phyloP scores from a whole-genome alignment of 1,139 yeast species.

The Scheffersomyces segobiensis region DNA sequence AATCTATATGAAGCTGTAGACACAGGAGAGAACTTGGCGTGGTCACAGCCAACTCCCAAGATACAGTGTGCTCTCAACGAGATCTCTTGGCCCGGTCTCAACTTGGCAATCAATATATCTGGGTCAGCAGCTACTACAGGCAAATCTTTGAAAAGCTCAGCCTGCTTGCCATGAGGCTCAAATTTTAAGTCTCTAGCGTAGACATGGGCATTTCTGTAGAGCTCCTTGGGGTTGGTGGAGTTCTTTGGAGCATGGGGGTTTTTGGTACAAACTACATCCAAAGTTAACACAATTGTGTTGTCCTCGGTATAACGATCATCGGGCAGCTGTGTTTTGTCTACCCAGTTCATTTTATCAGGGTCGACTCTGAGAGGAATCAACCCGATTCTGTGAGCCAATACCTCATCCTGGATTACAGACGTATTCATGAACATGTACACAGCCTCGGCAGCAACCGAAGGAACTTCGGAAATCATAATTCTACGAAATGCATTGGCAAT shows the following conservation, averaged over 20 bases:
- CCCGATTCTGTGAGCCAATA: conserved; percentile 92
- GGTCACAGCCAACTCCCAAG: conserved; percentile 90
- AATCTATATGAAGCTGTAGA: conserved; percentile 96
- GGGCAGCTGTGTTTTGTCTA: conserved; percentile 64
- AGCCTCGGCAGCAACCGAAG: conserved; percentile 91
- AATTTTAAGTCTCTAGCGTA: conserved; percentile 87
- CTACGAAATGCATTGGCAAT: conserved; percentile 96
- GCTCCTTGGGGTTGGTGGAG: conserved; percentile 77
- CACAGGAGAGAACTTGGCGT: conserved; percentile 96
- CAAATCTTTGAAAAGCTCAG: conserved; percentile 60
- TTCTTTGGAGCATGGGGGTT: conserved; percentile 82
- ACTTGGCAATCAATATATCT: conserved; percentile 82
- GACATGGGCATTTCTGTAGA: conserved; percentile 80
- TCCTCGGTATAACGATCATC: conserved; percentile 77
- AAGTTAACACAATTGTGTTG: conserved; percentile 81
- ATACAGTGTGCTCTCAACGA: conserved; percentile 87
- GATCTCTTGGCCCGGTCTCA: conserved; percentile 97
- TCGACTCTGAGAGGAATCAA: conserved; percentile 86
- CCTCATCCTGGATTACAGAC: conserved; percentile 95
- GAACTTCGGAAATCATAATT: conserved; percentile 95
- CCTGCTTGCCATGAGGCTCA: conserved; percentile 89
- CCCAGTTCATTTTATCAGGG: conserved; percentile 85
- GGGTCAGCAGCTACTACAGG: conserved; percentile 86
- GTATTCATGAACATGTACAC: conserved; percentile 92
- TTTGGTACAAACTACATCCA: conserved; percentile 80